Base-by-base conservation (phyloP, 2,329 filamentous ascomycete species). In the Thielaviopsis populi region DNA sequence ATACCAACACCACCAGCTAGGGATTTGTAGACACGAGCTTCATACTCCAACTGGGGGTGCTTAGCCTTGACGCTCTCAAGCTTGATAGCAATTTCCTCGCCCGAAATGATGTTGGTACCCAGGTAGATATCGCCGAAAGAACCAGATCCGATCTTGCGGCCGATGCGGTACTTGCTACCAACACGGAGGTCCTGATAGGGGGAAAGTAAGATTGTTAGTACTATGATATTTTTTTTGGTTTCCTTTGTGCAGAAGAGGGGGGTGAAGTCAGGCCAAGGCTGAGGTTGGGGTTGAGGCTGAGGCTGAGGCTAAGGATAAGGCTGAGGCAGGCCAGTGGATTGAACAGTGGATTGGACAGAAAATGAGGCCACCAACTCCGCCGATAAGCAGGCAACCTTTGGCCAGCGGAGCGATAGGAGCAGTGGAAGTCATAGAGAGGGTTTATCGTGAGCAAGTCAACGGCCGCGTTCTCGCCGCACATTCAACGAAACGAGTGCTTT, bases 1-100 rank as follows among this genome's bases (percentile, higher is more conserved):
- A 99, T 99, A 67, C 94, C 94, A 70, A 97, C 94, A 75, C 94
- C 94, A 69, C 94, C 94, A 64, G 94, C 94, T 62, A 99, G 88
- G 27, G 83, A 87, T 76, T 87, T 87, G 78, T 87, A 92, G 71
- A 97, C 92, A 70, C 92, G 90, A 65, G 94, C 94, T 78, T 99
- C 94, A 81, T 97, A 97, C 77, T 97, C 94, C 67, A 99, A 85
- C 77, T 97, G 94, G 66, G 94, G 94, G 76, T 97, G 94, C 83
- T 99, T 97, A 74, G 94, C 92, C 83, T 99, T 99, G 79, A 97
- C 92, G 69, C 90, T 95, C 78, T 99, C 94, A 67, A 99, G 89
- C 81, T 99, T 99, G 81, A 99, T 99, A 74, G 94, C 94, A 71
- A 99, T 97, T 78, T 99, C 94, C 77, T 99, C 94, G 68, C 94